Conservation (phyloP, 208 protist genomes). For the Trypanosomatidae sp. region DNA sequence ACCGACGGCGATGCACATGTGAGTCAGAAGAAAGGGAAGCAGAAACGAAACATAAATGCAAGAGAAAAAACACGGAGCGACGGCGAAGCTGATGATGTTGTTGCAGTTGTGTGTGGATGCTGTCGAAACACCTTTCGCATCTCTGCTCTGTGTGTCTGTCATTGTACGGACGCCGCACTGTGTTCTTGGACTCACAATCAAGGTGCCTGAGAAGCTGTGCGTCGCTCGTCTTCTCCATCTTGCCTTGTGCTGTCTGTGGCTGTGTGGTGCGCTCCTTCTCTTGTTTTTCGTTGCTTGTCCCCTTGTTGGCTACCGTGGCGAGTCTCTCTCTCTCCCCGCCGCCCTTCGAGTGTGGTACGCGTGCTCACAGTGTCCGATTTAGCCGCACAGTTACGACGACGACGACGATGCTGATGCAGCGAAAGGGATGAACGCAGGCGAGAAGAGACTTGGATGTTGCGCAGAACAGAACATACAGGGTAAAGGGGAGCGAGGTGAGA, state of each 20-base stretch:
- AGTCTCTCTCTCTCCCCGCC: background rate
- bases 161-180: background rate
- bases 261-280: background rate
- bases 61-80: background rate
- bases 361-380: too few species aligned
- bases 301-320: background rate
- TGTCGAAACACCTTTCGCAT: background rate
- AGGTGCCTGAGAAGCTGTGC: background rate
- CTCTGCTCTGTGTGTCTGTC: background rate
- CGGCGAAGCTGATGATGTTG: background rate
- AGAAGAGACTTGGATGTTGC: too few species aligned
- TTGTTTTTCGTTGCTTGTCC: background rate
- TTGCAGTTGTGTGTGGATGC: background rate
- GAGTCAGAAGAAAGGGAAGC: background rate
- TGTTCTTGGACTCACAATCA: background rate
- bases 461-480: background rate
- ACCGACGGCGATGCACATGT: background rate
- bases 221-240: background rate
- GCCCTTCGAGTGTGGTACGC: too few species aligned
- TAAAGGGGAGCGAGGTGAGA: background rate
- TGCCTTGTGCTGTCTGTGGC: background rate
- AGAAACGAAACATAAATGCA: background rate
- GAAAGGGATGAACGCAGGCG: background rate
- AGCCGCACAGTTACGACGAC: too few species aligned
- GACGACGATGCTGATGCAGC: background rate